Percentiles rank a stretch among this genome's conserved stretches.
These are phyloP conservation scores for Ogataea haglerorum DNA, from an alignment of 805 yeast species.

Conservation along the genomic window DNA sequence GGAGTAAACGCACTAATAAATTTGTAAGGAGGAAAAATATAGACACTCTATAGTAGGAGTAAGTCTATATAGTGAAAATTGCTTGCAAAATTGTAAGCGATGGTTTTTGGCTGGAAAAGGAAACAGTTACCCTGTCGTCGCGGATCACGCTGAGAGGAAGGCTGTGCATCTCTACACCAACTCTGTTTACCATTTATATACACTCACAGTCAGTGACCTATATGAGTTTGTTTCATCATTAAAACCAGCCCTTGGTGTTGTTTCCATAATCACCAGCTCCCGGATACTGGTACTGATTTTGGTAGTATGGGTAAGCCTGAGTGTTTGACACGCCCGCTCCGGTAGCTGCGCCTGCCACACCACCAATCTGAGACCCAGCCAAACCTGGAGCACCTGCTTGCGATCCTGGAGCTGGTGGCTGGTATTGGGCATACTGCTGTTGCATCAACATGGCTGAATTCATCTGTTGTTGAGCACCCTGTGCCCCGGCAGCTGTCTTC, in stretches of 20 bases:
- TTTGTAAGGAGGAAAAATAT: slow-evolving; percentile 11
- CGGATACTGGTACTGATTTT: slow-evolving; percentile 24
- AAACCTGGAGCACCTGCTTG: slow-evolving; percentile 15
- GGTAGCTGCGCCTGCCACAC: slow-evolving; percentile 16
- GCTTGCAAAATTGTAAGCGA: slow-evolving; percentile 6
- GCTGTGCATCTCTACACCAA: slow-evolving; percentile 24
- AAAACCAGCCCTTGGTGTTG: slow-evolving; percentile 27
- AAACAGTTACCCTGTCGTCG: not conserved
- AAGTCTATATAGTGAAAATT: slow-evolving; percentile 4
- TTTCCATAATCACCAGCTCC: slow-evolving; percentile 21
- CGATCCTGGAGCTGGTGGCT: slow-evolving; percentile 14
- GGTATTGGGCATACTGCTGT: slow-evolving; percentile 26
- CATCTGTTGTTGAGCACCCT: slow-evolving; percentile 19
- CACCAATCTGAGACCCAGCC: slow-evolving; percentile 18
- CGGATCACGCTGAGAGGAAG: not conserved
- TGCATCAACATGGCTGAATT: slow-evolving; percentile 25
- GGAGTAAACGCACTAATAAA: slow-evolving; percentile 7
- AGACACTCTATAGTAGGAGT: slow-evolving; percentile 8
- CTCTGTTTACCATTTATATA: slow-evolving; percentile 22
- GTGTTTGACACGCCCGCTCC: slow-evolving; percentile 13
- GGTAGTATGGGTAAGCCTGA: slow-evolving; percentile 25
- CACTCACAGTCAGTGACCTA: slow-evolving; percentile 3
- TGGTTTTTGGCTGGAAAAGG: not conserved
- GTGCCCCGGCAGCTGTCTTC: slow-evolving; percentile 13
- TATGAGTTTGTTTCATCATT: not conserved